Conservation (phyloP, 2,329 filamentous ascomycete genomes). For the Neofusicoccum sp. region DNA sequence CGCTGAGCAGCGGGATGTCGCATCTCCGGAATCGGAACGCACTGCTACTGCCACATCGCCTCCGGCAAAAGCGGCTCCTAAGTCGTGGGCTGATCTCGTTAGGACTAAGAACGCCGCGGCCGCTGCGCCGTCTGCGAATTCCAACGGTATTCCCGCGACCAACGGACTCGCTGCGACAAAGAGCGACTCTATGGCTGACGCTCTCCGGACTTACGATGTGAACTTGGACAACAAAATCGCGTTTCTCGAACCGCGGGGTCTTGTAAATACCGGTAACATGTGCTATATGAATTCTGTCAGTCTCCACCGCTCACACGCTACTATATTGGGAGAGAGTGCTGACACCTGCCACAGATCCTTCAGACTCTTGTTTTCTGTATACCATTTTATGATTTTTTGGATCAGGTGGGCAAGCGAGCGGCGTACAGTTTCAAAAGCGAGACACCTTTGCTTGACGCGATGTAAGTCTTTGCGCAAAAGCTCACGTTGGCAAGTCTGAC, state of each 20-base stretch:
- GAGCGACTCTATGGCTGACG: slow-evolving; percentile 71
- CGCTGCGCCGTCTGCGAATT: slow-evolving; percentile 21
- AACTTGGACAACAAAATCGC: slow-evolving; percentile 66
- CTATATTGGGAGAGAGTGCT: slow-evolving; percentile 29
- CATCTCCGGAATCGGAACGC: slow-evolving; percentile 32
- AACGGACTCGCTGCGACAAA: slow-evolving; percentile 52
- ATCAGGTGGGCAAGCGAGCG: slow-evolving; percentile 80
- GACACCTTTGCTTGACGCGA: slow-evolving; percentile 89
- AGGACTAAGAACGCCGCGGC: slow-evolving; percentile 51
- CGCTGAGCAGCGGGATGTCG: slow-evolving; percentile 23
- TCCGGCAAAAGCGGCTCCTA: slow-evolving; percentile 52
- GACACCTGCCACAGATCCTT: slow-evolving; percentile 66
- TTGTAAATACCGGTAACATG: slow-evolving; percentile 98
- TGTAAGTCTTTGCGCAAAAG: slow-evolving; percentile 60
- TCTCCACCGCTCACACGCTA: slow-evolving; percentile 22
- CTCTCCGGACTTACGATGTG: slow-evolving; percentile 72
- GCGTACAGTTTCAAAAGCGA: slow-evolving; percentile 93
- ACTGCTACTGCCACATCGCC: slow-evolving; percentile 43
- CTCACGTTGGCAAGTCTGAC: slow-evolving; percentile 20
- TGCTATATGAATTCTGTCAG: slow-evolving; percentile 99
- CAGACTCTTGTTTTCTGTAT: slow-evolving; percentile 93
- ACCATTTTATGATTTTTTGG: slow-evolving; percentile 92
- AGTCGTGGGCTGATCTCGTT: slow-evolving; percentile 72
- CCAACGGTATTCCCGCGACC: slow-evolving; percentile 34
- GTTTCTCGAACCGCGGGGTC: slow-evolving; percentile 88